These are phyloP conservation scores for Carallia brachiata DNA, from an alignment of 345 rosid genomes.

Conservation along the genomic window DNA sequence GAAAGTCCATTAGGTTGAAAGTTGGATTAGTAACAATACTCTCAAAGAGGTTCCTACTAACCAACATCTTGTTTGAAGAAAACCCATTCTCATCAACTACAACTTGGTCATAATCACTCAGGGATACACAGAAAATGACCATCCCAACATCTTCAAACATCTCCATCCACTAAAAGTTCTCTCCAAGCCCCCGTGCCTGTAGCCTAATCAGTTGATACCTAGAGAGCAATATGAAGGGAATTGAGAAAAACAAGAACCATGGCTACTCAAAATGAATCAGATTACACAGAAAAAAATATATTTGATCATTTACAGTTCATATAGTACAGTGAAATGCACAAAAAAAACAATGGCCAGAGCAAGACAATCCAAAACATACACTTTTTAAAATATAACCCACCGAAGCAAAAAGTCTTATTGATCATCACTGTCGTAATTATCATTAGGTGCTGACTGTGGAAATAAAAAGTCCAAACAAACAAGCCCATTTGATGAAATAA, in stretches of 20 bases:
- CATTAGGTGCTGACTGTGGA: slow-evolving; percentile 59
- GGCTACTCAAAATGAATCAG: not conserved
- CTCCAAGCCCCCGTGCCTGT: slow-evolving; percentile 81
- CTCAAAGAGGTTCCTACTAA: slow-evolving; percentile 73
- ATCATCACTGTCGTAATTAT: slow-evolving; percentile 53
- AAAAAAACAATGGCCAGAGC: not conserved
- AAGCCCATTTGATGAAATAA: slow-evolving; percentile 92
- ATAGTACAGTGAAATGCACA: too few species aligned
- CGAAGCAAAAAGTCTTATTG: slow-evolving; percentile 70
- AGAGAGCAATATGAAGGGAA: slow-evolving; percentile 12
- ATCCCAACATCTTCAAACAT: slow-evolving; percentile 98
- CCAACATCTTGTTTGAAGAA: slow-evolving; percentile 67
- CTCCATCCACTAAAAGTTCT: slow-evolving; percentile 94
- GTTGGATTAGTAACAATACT: slow-evolving; percentile 80
- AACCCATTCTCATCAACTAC: slow-evolving; percentile 50
- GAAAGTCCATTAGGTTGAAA: slow-evolving; percentile 87
- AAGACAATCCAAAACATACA: not conserved
- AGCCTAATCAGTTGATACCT: slow-evolving; percentile 95
- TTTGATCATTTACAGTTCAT: too few species aligned
- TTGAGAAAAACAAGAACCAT: not conserved
- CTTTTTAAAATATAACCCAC: slow-evolving; percentile 32
- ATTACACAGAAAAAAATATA: not conserved
- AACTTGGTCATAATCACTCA: slow-evolving; percentile 78
- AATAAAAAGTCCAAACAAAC: slow-evolving; percentile 83
- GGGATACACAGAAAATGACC: slow-evolving; percentile 73